These are phyloP conservation scores for Melaleuca quinquenervia DNA, from an alignment of 345 rosid genomes.

Conservation along the genomic window DNA sequence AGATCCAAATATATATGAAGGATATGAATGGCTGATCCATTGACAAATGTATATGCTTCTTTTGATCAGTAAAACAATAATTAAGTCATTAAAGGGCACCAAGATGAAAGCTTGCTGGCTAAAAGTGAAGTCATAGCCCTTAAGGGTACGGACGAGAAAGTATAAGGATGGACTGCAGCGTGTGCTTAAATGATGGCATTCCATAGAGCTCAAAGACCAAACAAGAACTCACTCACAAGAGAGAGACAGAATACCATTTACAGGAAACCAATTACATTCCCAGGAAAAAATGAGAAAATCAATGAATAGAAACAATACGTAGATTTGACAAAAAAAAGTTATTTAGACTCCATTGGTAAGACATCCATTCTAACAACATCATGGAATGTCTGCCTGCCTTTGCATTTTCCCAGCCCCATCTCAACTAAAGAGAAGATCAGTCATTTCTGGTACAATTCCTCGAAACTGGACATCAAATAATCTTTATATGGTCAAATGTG, in stretches of 20 bases:
- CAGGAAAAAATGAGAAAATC: not conserved
- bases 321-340: not conserved
- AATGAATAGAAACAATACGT: not conserved
- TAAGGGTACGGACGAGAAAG: not conserved
- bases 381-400: not conserved
- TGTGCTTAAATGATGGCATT: not conserved
- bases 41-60: not conserved
- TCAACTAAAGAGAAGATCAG: not conserved
- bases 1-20: not conserved
- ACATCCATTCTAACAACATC: not conserved
- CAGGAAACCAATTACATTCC: not conserved
- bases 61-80: not conserved
- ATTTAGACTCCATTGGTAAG: not conserved
- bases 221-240: not conserved
- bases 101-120: not conserved
- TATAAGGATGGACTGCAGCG: not conserved
- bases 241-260: not conserved
- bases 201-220: not conserved
- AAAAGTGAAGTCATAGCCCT: not conserved
- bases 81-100: not conserved
- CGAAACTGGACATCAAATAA: not conserved
- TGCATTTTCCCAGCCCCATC: not conserved
- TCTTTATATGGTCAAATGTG: not conserved
- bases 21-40: not conserved
- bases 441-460: not conserved